Base-by-base conservation (phyloP, 345 rosid genomes). In the Dipteronia dyeriana region DNA sequence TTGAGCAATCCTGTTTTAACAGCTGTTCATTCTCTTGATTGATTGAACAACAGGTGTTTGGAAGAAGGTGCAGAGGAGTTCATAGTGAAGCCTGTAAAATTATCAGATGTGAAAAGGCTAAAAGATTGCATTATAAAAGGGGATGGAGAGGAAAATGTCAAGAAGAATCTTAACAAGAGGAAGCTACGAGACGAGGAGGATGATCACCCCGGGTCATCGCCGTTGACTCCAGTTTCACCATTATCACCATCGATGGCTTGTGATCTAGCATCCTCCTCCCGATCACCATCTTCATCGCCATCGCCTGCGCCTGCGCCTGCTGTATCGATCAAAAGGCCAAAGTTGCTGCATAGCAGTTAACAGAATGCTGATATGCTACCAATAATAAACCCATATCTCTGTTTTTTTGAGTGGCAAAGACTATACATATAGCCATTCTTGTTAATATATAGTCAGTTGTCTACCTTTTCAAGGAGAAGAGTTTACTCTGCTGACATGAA, bases 61-160 rank as follows among this genome's bases (percentile, higher is more conserved):
- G 98, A 92, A 79, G 97, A 92, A 89, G 98, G 97, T 4, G 98
- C 97, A 53, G 98, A 94, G 85, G 97, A 94, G 41, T 94, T 85
- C 79, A 66, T 94, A 11, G 72, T 93, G 29, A 94, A 94, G 84
- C 98, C 98, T 0, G 95, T 94, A 65, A 88, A 88, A 79, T 79
- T 89, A n/a, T 82, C 95, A 1, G 98, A 94, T 59, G 95, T 94
- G 20, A 80, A 82, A 83, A 80, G 97, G 60, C 70, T 94, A 71
- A 92, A 82, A 76, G 90, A 89, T 54, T 88, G 79, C 75, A 29
- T 94, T 67, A 82, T 87, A 73, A 86, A 74, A 77, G 91, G 85
- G 43, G 88, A 76, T 66, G 79, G 70, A 7, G 84, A 83, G 26
- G 88, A 77, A 25, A 73, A 74, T 25, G 74, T 70, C 16, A 68